phyloP scores from a whole-genome alignment of 768 basidiomycete species.

The Rhizopogon rudus region DNA sequence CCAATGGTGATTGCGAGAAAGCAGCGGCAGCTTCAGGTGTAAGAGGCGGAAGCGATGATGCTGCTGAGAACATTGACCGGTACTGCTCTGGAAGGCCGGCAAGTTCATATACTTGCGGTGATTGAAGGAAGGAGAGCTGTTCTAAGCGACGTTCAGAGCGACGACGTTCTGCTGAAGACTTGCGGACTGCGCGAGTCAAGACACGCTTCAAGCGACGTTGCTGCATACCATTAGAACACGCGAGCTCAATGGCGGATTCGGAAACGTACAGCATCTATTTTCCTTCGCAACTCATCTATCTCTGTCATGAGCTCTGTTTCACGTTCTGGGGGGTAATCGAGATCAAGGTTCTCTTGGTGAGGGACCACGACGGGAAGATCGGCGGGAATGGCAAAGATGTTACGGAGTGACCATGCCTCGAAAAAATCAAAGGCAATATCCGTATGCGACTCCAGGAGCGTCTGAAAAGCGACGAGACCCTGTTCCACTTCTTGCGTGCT shows the following conservation, averaged over 20 bases:
- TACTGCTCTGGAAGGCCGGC: slow-evolving; percentile 35
- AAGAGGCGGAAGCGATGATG: slow-evolving; percentile 46
- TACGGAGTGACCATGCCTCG: slow-evolving; percentile 84
- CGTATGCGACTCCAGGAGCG: slow-evolving; percentile 80
- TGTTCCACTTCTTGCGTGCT: slow-evolving; percentile 69
- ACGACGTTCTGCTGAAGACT: slow-evolving; percentile 39
- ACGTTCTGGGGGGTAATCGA: slow-evolving; percentile 52
- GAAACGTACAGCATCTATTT: slow-evolving; percentile 63
- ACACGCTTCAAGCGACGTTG: slow-evolving; percentile 61
- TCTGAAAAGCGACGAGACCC: slow-evolving; percentile 83
- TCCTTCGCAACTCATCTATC: slow-evolving; percentile 59
- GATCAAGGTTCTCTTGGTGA: slow-evolving; percentile 69
- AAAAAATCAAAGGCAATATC: slow-evolving; percentile 92
- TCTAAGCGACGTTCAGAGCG: slow-evolving; percentile 41
- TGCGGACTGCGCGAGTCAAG: slow-evolving; percentile 47
- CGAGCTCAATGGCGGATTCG: neutral
- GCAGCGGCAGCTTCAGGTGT: slow-evolving; percentile 35
- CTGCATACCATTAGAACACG: slow-evolving; percentile 29
- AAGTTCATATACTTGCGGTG: slow-evolving; percentile 35
- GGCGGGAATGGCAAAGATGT: slow-evolving; percentile 75
- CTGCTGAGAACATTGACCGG: slow-evolving; percentile 38
- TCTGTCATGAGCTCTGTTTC: slow-evolving; percentile 61
- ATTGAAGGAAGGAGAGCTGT: slow-evolving; percentile 39
- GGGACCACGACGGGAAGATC: slow-evolving; percentile 69
- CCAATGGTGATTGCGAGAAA: slow-evolving; percentile 23